Evolutionary conservation across 805 yeast genomes (phyloP).

Genomic region (Starmerella bombi): DNA sequence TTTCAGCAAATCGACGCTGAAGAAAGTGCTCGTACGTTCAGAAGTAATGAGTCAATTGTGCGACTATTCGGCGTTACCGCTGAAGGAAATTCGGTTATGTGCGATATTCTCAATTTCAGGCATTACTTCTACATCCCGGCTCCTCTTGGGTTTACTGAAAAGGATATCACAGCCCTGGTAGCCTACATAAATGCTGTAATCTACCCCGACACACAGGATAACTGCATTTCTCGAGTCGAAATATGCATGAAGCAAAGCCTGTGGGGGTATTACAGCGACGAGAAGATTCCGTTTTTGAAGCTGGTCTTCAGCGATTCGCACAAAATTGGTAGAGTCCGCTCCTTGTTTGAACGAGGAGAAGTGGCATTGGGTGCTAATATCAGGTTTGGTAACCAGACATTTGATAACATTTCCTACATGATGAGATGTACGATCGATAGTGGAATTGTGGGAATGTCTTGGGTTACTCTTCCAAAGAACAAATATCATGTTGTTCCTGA

Average conservation of each 20-base stretch:
- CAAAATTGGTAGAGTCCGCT: constrained; percentile 53
- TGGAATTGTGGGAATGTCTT: constrained; percentile 84
- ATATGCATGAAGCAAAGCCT: constrained; percentile 65
- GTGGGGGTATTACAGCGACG: constrained; percentile 84
- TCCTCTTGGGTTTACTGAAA: constrained; percentile 58
- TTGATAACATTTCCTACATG: constrained; percentile 79
- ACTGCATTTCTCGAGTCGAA: constrained; percentile 34
- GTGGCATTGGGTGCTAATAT: constrained; percentile 3
- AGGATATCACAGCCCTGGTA: constrained; percentile 38
- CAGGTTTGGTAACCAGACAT: constrained; percentile 33
- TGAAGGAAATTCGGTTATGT: constrained; percentile 75
- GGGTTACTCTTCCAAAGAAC: constrained; percentile 79
- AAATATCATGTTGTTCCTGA: constrained; percentile 34
- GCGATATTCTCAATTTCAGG: constrained; percentile 76
- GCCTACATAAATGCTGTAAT: neutral
- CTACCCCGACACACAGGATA: constrained; percentile 1
- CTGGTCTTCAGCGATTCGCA: constrained; percentile 53
- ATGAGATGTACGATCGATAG: constrained; percentile 86
- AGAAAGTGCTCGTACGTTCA: constrained; percentile 34
- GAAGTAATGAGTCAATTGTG: constrained; percentile 28
- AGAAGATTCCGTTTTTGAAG: constrained; percentile 66
- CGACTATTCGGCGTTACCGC: constrained; percentile 86
- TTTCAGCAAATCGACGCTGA: constrained; percentile 89
- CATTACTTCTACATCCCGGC: constrained; percentile 90
- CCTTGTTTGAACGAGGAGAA: constrained; percentile 54